Base-by-base conservation (phyloP, 1,284 basidiomycete genomes). In the Cystobasidium sp. region DNA sequence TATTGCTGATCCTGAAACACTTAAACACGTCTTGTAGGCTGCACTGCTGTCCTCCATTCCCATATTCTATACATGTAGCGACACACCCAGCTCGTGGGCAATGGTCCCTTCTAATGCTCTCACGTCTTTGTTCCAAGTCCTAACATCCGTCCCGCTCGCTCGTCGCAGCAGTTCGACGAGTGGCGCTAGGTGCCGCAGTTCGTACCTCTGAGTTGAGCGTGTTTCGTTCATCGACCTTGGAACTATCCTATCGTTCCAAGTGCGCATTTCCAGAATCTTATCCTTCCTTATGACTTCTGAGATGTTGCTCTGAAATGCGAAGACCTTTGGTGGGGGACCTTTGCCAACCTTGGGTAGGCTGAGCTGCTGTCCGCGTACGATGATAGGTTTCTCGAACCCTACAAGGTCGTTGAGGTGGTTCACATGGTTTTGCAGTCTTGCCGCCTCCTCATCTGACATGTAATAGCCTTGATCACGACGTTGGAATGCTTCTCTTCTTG, bases 161-260 rank as follows among this genome's bases (percentile, higher is more conserved):
- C 55, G 14, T 52, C 51, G 46, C 18, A 69, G 61, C 5, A 71
- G 31, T 37, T 53, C 18, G 8, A 43, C 10, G 49, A 71, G 47
- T 7, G 46, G 55, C 14, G 20, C 7, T 0, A 58, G 3, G 24
- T 53, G 18, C 6, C 69, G 37, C 46, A 52, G 46, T 31, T 71
- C 69, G 51, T 71, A 63, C 16, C 61, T 20, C 22, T 61, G 49
- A 52, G 61, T 63, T 16, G 31, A 22, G 4, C 61, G 46, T 18
- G 64, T 24, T 44, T 71, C 49, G n/a, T 16, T 16, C 9, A 37
- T 31, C 22, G 59, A 53, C 16, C 69, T 59, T 16, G 69, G 69
- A 43, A 58, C 49, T 16, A 39, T 10, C 31, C 69, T 55, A 6
- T 47, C 69, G 20, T 71, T 63, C 69, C 69, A 71, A 37, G n/a